Conservation (phyloP, 2,329 filamentous ascomycete genomes). For the Colletotrichum sp. region DNA sequence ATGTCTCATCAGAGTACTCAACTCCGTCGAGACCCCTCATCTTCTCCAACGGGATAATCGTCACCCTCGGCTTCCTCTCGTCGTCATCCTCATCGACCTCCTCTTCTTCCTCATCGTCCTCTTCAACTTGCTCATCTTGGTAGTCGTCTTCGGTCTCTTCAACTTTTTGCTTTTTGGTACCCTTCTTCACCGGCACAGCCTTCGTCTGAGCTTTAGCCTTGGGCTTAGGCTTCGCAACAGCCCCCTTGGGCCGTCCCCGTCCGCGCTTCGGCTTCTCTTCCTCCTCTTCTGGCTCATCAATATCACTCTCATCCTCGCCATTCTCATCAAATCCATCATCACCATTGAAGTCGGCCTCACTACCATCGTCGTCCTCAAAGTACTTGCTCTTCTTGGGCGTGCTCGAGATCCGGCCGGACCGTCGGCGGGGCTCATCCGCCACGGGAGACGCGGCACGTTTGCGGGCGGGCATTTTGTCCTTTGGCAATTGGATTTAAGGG, state of each 20-base stretch:
- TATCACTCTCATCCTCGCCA: slow-evolving; percentile 21
- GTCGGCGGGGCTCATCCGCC: slow-evolving; percentile 41
- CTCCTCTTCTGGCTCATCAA: slow-evolving; percentile 14
- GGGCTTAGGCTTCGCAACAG: neutral
- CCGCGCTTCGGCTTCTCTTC: slow-evolving; percentile 23
- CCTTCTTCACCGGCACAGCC: slow-evolving; percentile 29
- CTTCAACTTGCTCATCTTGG: slow-evolving; percentile 24
- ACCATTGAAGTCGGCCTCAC: neutral
- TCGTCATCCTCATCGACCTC: slow-evolving; percentile 35
- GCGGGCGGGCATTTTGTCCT: slow-evolving; percentile 38
- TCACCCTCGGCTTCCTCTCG: slow-evolving; percentile 39
- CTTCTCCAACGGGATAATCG: slow-evolving; percentile 45
- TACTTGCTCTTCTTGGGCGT: slow-evolving; percentile 56
- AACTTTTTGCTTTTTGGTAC: slow-evolving; percentile 26
- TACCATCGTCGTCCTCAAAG: slow-evolving; percentile 45
- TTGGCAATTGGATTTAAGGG: neutral
- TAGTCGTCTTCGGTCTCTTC: slow-evolving; percentile 17
- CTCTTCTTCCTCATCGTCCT: slow-evolving; percentile 21
- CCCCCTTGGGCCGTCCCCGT: slow-evolving; percentile 14
- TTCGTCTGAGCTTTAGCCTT: slow-evolving; percentile 11
- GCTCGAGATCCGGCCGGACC: slow-evolving; percentile 52
- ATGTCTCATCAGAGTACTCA: slow-evolving; percentile 54
- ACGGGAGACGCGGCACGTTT: slow-evolving; percentile 39
- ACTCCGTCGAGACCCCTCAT: slow-evolving; percentile 45
- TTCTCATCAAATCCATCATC: neutral